A percentile compares a stretch with the other conserved stretches of the same genome.
Evolutionary conservation across 2,329 filamentous ascomycete genomes (phyloP).

Genomic region (Fusarium chlamydosporum): DNA sequence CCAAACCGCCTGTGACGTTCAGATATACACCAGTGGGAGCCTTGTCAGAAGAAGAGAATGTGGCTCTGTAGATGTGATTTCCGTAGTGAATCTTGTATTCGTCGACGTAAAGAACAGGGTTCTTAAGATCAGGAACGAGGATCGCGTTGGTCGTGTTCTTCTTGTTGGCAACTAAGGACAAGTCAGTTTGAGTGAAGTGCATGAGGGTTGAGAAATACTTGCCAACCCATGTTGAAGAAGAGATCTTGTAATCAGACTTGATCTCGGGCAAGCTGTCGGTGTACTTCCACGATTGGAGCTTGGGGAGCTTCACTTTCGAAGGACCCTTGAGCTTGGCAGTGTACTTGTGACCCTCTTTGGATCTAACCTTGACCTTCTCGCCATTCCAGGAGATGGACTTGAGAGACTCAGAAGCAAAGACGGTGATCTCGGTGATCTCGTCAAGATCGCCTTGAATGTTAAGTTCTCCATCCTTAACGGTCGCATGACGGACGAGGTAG

Average conservation of each 20-base stretch:
- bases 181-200: neutral
- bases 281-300: slow-evolving; percentile 62
- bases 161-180: slow-evolving; percentile 59
- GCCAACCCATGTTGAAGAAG: slow-evolving; percentile 60
- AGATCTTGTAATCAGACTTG: slow-evolving; percentile 59
- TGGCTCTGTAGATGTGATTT: slow-evolving; percentile 68
- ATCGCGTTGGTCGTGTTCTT: slow-evolving; percentile 64
- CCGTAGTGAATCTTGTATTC: slow-evolving; percentile 70
- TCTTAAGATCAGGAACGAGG: slow-evolving; percentile 61
- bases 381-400: slow-evolving; percentile 67
- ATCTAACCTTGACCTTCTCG: slow-evolving; percentile 48
- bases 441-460: slow-evolving; percentile 62
- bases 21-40: slow-evolving; percentile 62
- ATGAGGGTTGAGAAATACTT: neutral
- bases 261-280: slow-evolving; percentile 65
- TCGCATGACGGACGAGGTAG: slow-evolving; percentile 65
- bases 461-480: slow-evolving; percentile 55
- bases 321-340: slow-evolving; percentile 50
- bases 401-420: slow-evolving; percentile 64
- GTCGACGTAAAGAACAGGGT: slow-evolving; percentile 69
- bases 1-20: slow-evolving; percentile 66
- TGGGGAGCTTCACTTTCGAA: slow-evolving; percentile 56
- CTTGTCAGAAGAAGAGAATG: slow-evolving; percentile 59
- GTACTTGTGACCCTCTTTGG: slow-evolving; percentile 49
- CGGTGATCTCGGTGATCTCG: slow-evolving; percentile 58